These are phyloP conservation scores for Venturia effusa DNA, from an alignment of 2,329 filamentous ascomycete species.

Conservation along the genomic window DNA sequence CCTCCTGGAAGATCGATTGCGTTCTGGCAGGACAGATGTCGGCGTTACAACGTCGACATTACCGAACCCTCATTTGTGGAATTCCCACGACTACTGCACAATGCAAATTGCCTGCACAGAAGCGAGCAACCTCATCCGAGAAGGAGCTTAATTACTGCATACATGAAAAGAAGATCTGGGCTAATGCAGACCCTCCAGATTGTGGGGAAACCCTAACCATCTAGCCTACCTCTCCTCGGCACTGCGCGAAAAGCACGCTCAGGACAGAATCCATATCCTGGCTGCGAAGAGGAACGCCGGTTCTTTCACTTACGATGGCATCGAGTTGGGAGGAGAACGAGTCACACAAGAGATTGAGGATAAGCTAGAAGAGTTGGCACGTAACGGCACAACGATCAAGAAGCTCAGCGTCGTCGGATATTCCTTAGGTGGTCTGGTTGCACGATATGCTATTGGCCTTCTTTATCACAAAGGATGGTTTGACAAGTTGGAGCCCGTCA, in stretches of 20 bases:
- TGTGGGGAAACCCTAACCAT: slow-evolving; percentile 73
- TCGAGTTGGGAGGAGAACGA: slow-evolving; percentile 59
- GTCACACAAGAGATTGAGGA: slow-evolving; percentile 54
- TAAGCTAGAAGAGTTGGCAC: slow-evolving; percentile 41
- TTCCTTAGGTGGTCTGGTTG: slow-evolving; percentile 76
- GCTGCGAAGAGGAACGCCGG: slow-evolving; percentile 63
- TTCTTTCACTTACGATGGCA: slow-evolving; percentile 56
- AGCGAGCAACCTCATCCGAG: background rate
- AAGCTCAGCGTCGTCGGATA: slow-evolving; percentile 86
- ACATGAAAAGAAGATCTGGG: background rate
- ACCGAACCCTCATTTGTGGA: background rate
- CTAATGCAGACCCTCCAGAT: slow-evolving; percentile 31
- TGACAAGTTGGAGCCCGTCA: slow-evolving; percentile 67
- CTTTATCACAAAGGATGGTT: slow-evolving; percentile 72
- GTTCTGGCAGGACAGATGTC: background rate
- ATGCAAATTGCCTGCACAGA: background rate
- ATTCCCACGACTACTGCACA: background rate
- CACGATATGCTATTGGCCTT: slow-evolving; percentile 76
- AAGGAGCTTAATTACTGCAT: background rate
- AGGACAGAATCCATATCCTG: slow-evolving; percentile 58
- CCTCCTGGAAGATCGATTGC: background rate
- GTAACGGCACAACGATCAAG: slow-evolving; percentile 56
- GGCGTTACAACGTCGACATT: background rate
- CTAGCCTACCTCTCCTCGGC: slow-evolving; percentile 56
- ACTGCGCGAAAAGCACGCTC: slow-evolving; percentile 49